Evolutionary conservation across 371 early-diverging fungal genomes (phyloP).

Genomic region (Fennellomyces sp.): DNA sequence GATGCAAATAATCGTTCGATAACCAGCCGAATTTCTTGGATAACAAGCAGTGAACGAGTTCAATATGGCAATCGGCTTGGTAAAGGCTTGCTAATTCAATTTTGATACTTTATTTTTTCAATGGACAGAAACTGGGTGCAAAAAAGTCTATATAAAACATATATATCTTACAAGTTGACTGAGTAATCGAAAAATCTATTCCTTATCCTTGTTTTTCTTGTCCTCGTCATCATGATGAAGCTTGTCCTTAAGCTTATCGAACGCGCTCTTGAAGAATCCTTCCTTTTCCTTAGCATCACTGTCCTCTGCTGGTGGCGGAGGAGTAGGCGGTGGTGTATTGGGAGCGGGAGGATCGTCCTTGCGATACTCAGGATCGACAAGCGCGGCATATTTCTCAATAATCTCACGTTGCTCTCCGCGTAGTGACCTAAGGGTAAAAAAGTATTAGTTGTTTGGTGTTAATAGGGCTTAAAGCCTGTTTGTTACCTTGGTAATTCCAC

Average conservation of each 20-base stretch:
- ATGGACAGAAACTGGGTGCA: neutral
- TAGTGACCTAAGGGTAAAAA: slow-evolving; percentile 27
- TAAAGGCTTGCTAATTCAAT: neutral
- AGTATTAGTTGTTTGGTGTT: no score
- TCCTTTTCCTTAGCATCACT: neutral
- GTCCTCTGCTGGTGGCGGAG: slow-evolving; percentile 12
- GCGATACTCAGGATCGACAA: slow-evolving; percentile 38
- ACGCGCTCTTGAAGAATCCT: slow-evolving; percentile 36
- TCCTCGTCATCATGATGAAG: slow-evolving; percentile 24
- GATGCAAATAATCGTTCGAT: no score
- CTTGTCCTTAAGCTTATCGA: slow-evolving; percentile 33
- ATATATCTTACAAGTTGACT: neutral
- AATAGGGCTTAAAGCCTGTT: neutral
- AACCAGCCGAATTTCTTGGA: no score
- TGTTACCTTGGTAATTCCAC: slow-evolving; percentile 72
- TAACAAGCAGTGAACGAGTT: no score
- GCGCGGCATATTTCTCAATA: slow-evolving; percentile 35
- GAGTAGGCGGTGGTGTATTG: slow-evolving; percentile 11
- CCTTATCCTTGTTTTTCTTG: slow-evolving; percentile 16
- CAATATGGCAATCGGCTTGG: neutral
- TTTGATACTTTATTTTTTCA: neutral
- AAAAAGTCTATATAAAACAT: neutral
- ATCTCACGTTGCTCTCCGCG: slow-evolving; percentile 37
- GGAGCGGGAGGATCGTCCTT: slow-evolving; percentile 14
- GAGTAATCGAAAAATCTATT: neutral